Base-by-base conservation (phyloP, 306 rosid species). In the Rosa persica region DNA sequence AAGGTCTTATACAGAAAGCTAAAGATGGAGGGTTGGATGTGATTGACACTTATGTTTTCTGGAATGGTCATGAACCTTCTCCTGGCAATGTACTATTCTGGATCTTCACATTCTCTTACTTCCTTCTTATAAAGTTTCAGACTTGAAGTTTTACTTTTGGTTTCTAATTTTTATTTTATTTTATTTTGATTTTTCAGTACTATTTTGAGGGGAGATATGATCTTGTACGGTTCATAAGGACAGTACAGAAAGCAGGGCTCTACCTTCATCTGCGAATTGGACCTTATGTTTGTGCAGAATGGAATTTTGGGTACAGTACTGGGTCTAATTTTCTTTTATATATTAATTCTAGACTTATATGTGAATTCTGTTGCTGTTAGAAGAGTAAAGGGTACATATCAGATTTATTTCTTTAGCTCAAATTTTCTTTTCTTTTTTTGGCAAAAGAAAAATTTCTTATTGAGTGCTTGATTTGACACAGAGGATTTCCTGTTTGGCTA, bases 401-500 rank as follows among this genome's bases (percentile, higher is more conserved):
- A 54, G 27, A 54, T 54, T 54, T 54, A 54, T 8, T 54, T 54
- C 12, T 20, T 54, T 8, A n/a, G 62, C 62, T 57, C 11, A 5
- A 5, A 2, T n/a, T 55, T 20, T n/a, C 36, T 30, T 30, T 30
- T 27, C 30, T 55, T n/a, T 6, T 20, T 8, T 61, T 62, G 67
- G 67, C 42, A 30, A 62, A 61, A 16, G 6, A 16, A 30, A 77
- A 10, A 44, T 57, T 54, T 49, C 51, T 64, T 55, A 34, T 39
- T 74, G 60, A 34, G 40, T 46, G 48, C 15, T 76, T 67, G 13
- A 60, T 79, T 81, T 79, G 79, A 83, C 84, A 72, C 70, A 95
- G 99, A 78, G 99, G 99, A 79, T 84, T 95, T 83, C 99, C 98
- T 54, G 99, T 95, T 70, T 95, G 99, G 99, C 86, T 95, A 72